Evolutionary conservation across 805 yeast genomes (phyloP).

Genomic region (Candida easanensis): DNA sequence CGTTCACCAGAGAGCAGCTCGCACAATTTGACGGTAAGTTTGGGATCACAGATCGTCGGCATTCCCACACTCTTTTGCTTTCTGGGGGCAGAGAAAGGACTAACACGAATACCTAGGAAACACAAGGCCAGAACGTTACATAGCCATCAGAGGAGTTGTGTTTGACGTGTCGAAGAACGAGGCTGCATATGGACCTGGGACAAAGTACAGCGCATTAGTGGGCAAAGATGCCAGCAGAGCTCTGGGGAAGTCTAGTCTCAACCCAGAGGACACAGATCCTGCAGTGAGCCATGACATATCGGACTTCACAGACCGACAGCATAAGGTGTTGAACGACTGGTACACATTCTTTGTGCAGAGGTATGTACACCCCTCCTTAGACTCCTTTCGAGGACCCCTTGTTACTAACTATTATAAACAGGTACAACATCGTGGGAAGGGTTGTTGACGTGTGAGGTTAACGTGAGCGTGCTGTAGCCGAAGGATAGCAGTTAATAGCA

Average conservation of each 20-base stretch:
- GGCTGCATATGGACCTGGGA: constrained; percentile 74
- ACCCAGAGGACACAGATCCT: constrained; percentile 46
- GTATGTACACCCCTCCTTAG: constrained; percentile 26
- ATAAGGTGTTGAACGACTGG: constrained; percentile 72
- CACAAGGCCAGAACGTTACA: constrained; percentile 49
- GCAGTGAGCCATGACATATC: constrained; percentile 46
- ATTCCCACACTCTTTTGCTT: not conserved
- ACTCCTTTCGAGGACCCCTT: too few relatives aligned
- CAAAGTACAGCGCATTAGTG: constrained; percentile 65
- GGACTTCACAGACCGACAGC: constrained; percentile 57
- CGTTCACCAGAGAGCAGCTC: constrained; percentile 41
- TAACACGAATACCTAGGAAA: constrained; percentile 31
- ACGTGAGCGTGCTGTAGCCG: too few relatives aligned
- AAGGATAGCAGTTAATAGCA: too few relatives aligned
- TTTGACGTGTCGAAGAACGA: constrained; percentile 73
- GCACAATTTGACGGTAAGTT: constrained; percentile 43
- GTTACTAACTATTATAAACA: constrained; percentile 9
- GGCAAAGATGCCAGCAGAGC: constrained; percentile 81
- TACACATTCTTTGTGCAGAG: constrained; percentile 55
- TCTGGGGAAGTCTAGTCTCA: constrained; percentile 63
- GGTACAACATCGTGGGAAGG: constrained; percentile 19
- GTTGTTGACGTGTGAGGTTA: constrained; percentile 6
- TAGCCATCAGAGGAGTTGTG: constrained; percentile 72
- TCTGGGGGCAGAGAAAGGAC: not conserved
- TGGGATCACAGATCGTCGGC: not conserved